Evolutionary conservation across 192 early-diverging fungal species (phyloP), one percentile per base, ranked within the genome.

Genomic region (Coemansia sp.): DNA sequence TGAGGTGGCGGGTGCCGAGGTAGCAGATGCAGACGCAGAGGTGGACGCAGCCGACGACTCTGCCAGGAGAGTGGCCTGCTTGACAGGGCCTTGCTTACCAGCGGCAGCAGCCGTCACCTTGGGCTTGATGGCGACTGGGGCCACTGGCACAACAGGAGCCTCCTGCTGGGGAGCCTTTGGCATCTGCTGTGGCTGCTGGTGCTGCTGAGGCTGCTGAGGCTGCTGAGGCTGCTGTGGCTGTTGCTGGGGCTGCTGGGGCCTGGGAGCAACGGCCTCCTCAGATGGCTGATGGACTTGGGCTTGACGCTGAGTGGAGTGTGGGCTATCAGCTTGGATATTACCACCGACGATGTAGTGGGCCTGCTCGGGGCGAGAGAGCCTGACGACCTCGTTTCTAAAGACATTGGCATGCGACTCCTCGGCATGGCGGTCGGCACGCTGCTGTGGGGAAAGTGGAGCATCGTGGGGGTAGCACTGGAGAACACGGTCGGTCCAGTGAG

Each of bases 401-500:
- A 42, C 36, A 21, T 65, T 65, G 28, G 69, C 65, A 12, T 52
- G 65, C 2, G 28, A 26, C 1, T 60, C 53, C 69, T 81, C 73
- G 6, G 31, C 26, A 25, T 69, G 62, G 11, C 64, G 56, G 20
- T 81, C 73, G 23, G 53, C 58, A 18, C 68, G 65, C 56, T 75
- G 72, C 38, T 71, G 69, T 21, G 69, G 78, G 7, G 59, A 64
- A 50, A 81, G 60, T 0, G 43, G 36, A 33, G 60, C 62, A 39
- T 66, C 67, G 8, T 75, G 35, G 3, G 73, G 69, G 35, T 66
- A 81, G 60, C 73, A 66, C 52, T 81, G 65, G 6, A 75, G 56
- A 14, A 75, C 73, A 45, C 69, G 72, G 43, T 81, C 73, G 37
- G 78, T 81, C 73, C 68, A 75, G 50, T 75, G 73, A 13, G 78